phyloP scores from a whole-genome alignment of 2,329 filamentous ascomycete genomes.

The Beauveria brongniartii region DNA sequence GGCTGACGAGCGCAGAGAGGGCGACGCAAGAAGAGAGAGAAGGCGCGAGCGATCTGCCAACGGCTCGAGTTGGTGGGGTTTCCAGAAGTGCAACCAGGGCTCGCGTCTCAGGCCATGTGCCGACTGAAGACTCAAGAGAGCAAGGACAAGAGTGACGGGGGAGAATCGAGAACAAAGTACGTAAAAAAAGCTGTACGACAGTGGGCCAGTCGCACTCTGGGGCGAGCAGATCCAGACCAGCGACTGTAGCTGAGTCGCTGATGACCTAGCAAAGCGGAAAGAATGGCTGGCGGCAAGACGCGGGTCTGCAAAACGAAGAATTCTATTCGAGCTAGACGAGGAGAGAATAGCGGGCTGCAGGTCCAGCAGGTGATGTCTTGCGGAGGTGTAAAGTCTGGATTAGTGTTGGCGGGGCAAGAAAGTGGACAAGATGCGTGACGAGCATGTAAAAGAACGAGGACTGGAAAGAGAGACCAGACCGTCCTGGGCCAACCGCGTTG shows the following conservation, averaged over 20 bases:
- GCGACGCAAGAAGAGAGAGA: background rate
- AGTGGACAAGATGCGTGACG: constrained; percentile 5
- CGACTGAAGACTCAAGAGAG: background rate
- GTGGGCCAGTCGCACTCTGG: constrained; percentile 7
- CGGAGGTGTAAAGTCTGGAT: constrained; percentile 4
- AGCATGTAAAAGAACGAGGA: background rate
- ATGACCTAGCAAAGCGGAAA: background rate
- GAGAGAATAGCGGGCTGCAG: constrained; percentile 6
- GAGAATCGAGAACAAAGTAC: constrained; percentile 5
- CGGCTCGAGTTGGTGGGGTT: constrained; percentile 3
- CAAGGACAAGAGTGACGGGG: background rate
- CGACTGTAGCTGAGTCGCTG: background rate
- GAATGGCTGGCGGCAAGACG: constrained; percentile 6
- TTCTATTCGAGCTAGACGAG: background rate
- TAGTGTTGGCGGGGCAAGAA: constrained; percentile 8
- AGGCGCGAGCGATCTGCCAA: background rate
- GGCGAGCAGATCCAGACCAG: background rate
- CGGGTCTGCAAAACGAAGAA: constrained; percentile 6
- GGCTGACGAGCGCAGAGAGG: background rate
- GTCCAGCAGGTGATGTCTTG: constrained; percentile 5
- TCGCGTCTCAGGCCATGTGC: constrained; percentile 11
- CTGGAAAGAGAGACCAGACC: background rate
- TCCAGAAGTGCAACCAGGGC: constrained; percentile 8
- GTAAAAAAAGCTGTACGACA: constrained; percentile 11
- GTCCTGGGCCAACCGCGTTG: background rate